Conservation (phyloP, 2,329 filamentous ascomycete species). For the Leptographium wingfieldii region DNA sequence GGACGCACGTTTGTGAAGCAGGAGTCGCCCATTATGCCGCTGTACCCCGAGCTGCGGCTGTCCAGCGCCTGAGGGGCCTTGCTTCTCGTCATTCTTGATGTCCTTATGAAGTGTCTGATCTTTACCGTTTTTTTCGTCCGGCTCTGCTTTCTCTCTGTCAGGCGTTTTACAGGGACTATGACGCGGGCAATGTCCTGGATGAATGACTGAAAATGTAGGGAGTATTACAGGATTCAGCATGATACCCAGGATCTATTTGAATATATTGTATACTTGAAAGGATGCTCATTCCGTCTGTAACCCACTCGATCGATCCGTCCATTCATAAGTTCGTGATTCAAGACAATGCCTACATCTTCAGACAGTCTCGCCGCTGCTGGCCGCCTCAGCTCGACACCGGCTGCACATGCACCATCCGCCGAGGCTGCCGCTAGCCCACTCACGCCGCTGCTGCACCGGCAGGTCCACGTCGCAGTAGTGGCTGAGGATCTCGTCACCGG, state of each 20-base stretch:
- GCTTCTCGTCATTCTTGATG: not conserved
- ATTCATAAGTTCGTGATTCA: too few relatives aligned
- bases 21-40: conserved; percentile 3
- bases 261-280: too few relatives aligned
- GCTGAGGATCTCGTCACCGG: conserved; percentile 76
- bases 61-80: conserved; percentile 2
- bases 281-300: too few relatives aligned
- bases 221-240: too few relatives aligned
- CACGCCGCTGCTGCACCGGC: conserved; percentile 65
- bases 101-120: not conserved
- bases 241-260: too few relatives aligned
- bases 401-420: conserved; percentile 82
- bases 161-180: not conserved
- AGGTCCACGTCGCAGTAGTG: conserved; percentile 87
- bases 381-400: conserved; percentile 64
- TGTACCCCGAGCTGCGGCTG: conserved; percentile 13
- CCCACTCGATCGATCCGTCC: too few relatives aligned
- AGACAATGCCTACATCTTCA: too few relatives aligned
- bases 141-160: too few relatives aligned
- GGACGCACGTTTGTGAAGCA: conserved; percentile 15
- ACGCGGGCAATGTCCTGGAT: too few relatives aligned
- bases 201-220: too few relatives aligned
- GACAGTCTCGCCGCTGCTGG: conserved; percentile 5
- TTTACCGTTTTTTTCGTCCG: not conserved
- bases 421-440: conserved; percentile 79